These are phyloP conservation scores for Puccinia polysora DNA, from an alignment of 1,284 basidiomycete genomes.

Conservation along the genomic window DNA sequence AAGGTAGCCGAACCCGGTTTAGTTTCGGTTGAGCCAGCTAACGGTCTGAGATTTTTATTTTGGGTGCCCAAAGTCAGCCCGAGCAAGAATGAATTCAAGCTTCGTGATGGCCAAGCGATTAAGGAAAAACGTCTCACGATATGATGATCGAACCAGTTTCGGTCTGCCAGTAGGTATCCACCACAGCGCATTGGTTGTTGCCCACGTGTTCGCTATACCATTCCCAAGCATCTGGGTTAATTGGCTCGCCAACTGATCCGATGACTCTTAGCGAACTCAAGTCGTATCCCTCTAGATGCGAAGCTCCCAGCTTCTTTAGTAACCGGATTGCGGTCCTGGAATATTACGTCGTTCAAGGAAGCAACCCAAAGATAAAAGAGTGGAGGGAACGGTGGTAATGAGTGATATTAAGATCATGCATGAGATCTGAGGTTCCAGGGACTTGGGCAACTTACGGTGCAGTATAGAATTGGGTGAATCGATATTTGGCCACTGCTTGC, in stretches of 20 bases:
- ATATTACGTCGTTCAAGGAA: not conserved
- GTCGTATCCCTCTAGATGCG: slow-evolving; percentile 80
- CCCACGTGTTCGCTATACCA: slow-evolving; percentile 98
- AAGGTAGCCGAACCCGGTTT: slow-evolving; percentile 96
- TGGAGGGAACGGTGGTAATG: too few relatives aligned
- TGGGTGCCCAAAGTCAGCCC: too few relatives aligned
- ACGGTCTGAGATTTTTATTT: slow-evolving; percentile 56
- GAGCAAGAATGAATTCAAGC: too few relatives aligned
- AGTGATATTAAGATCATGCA: too few relatives aligned
- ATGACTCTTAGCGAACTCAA: slow-evolving; percentile 78
- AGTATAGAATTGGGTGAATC: slow-evolving; percentile 64
- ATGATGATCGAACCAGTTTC: slow-evolving; percentile 95
- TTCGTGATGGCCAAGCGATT: too few relatives aligned
- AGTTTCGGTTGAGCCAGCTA: slow-evolving; percentile 89
- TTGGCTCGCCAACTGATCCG: slow-evolving; percentile 92
- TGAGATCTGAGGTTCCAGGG: too few relatives aligned
- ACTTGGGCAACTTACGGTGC: not conserved
- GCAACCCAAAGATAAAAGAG: too few relatives aligned
- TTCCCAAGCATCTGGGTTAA: slow-evolving; percentile 98
- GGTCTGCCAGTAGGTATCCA: slow-evolving; percentile 78
- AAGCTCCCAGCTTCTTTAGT: slow-evolving; percentile 77
- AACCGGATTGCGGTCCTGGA: slow-evolving; percentile 69
- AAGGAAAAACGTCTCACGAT: slow-evolving; percentile 55
- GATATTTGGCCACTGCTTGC: slow-evolving; percentile 88
- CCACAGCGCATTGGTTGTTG: slow-evolving; percentile 79